Conservation (phyloP, 805 yeast species). For the Helenozyma rhizophorensis region DNA sequence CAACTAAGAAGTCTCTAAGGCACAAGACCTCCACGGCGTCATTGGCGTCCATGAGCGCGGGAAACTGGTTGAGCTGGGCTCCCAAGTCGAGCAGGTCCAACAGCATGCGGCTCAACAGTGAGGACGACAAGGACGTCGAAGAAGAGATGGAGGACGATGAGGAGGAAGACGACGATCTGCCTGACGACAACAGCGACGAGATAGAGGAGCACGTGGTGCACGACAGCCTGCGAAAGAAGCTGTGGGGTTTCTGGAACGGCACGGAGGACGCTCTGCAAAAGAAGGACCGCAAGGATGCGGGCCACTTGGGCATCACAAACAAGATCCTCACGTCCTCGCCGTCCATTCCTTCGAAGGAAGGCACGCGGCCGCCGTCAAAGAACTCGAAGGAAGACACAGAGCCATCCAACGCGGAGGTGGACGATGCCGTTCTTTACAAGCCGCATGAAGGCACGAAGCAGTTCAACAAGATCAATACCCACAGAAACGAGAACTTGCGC, state of each 20-base stretch:
- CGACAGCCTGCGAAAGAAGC: constrained; percentile 18
- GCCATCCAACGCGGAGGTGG: constrained; percentile 12
- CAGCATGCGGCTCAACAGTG: constrained; percentile 3
- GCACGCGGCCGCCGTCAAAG: constrained; percentile 5
- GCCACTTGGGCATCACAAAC: constrained; percentile 19
- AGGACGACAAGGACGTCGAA: constrained; percentile 14
- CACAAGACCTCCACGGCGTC: constrained; percentile 22
- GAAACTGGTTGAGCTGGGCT: constrained; percentile 27
- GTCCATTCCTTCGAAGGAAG: constrained; percentile 19
- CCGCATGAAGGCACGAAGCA: constrained; percentile 38
- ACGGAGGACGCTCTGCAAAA: constrained; percentile 2
- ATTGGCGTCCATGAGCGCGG: constrained; percentile 19
- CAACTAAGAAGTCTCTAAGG: constrained; percentile 2
- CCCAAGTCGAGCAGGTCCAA: constrained; percentile 4
- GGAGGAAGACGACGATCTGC: constrained; percentile 17
- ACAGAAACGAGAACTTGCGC: constrained; percentile 38
- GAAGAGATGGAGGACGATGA: constrained; percentile 9
- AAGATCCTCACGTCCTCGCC: constrained; percentile 31
- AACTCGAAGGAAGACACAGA: constrained; percentile 9
- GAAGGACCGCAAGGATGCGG: not conserved
- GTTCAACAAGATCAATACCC: constrained; percentile 40
- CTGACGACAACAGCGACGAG: constrained; percentile 29
- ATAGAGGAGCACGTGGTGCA: constrained; percentile 25
- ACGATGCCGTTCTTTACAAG: constrained; percentile 43
- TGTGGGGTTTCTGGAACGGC: constrained; percentile 37